Evolutionary conservation across 148 eudicot genomes (phyloP).

Genomic region (Nyssa sinensis): DNA sequence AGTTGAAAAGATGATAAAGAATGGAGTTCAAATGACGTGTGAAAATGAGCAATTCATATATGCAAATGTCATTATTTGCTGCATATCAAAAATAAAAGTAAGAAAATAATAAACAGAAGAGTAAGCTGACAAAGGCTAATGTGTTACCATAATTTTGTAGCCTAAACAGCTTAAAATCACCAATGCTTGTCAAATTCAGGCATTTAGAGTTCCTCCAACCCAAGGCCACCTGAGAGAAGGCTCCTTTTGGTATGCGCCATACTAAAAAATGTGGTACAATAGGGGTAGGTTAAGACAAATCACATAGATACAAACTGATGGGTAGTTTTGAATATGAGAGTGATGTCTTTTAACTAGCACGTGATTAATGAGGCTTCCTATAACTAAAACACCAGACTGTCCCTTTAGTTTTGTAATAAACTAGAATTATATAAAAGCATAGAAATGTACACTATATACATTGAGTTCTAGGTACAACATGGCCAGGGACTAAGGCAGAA

Average conservation of each 20-base stretch:
- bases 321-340: background rate
- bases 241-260: background rate
- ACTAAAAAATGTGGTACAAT: too few relatives aligned
- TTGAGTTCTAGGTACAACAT: too few relatives aligned
- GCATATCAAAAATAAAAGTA: background rate
- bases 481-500: too few relatives aligned
- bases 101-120: too few relatives aligned
- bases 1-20: background rate
- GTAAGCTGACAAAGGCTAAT: background rate
- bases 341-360: background rate
- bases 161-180: too few relatives aligned
- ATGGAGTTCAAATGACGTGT: too few relatives aligned
- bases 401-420: background rate
- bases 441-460: too few relatives aligned
- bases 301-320: background rate
- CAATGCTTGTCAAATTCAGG: too few relatives aligned
- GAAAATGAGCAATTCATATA: background rate
- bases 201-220: too few relatives aligned
- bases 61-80: background rate
- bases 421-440: too few relatives aligned
- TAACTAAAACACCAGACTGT: background rate
- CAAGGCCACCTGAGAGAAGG: background rate
- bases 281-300: too few relatives aligned
- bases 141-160: too few relatives aligned
- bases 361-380: background rate